Conservation (phyloP, 2,329 filamentous ascomycete genomes). For the Paecilomyces niveus region DNA sequence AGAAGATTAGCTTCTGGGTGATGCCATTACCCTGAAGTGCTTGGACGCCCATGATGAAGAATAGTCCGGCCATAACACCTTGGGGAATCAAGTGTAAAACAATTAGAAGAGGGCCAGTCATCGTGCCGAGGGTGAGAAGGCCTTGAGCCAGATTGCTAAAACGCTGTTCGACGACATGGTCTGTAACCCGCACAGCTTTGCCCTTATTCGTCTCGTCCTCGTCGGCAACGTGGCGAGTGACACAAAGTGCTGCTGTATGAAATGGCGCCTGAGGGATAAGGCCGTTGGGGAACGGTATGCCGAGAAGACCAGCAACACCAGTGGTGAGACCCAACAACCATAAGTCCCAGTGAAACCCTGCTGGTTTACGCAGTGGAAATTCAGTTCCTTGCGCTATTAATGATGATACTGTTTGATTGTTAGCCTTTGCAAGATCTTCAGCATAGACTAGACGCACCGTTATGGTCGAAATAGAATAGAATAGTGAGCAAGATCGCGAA, state of each 20-base stretch:
- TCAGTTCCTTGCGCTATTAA: constrained; percentile 78
- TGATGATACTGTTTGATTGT: constrained; percentile 56
- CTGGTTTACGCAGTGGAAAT: constrained; percentile 71
- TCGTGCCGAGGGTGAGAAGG: constrained; percentile 69
- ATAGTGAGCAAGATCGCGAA: constrained; percentile 79
- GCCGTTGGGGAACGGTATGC: constrained; percentile 74
- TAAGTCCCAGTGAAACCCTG: constrained; percentile 79
- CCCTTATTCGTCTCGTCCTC: constrained; percentile 55
- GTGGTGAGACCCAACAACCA: constrained; percentile 75
- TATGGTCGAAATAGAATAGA: constrained; percentile 86
- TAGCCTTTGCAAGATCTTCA: background rate
- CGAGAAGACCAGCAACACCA: constrained; percentile 65
- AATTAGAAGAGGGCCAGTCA: constrained; percentile 65
- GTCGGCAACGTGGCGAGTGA: constrained; percentile 51
- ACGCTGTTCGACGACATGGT: constrained; percentile 60
- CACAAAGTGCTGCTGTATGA: constrained; percentile 71
- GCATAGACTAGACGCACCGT: constrained; percentile 46
- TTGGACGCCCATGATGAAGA: constrained; percentile 79
- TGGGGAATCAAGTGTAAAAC: constrained; percentile 73
- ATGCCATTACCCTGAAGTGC: constrained; percentile 71
- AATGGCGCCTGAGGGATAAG: constrained; percentile 79
- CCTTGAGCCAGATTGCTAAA: constrained; percentile 72
- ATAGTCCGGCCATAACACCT: constrained; percentile 70
- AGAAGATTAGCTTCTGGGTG: constrained; percentile 65
- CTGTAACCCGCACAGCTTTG: constrained; percentile 55